These are phyloP conservation scores for Lactifluus subvellereus DNA, from an alignment of 768 basidiomycete genomes.

Conservation along the genomic window DNA sequence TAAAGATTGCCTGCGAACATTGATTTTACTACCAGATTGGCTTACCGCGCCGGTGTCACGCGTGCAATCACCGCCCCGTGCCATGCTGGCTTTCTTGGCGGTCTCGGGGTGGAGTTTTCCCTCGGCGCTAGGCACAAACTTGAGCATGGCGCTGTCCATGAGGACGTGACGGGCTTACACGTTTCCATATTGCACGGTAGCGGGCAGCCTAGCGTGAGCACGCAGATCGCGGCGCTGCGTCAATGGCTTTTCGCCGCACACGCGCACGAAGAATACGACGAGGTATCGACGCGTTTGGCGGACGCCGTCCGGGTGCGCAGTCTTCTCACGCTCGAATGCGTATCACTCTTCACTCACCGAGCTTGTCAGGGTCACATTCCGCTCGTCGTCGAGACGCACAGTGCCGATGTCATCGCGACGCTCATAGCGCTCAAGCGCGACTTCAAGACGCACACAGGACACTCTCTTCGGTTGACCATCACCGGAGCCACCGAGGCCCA, in stretches of 20 bases:
- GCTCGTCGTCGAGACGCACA: slow-evolving; percentile 68
- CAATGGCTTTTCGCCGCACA: slow-evolving; percentile 46
- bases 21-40: slow-evolving; percentile 42
- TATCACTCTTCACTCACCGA: not conserved
- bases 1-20: slow-evolving; percentile 3
- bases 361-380: slow-evolving; percentile 55
- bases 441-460: slow-evolving; percentile 43
- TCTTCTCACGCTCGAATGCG: not conserved
- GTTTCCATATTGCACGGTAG: slow-evolving; percentile 33
- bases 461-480: slow-evolving; percentile 51
- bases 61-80: slow-evolving; percentile 57
- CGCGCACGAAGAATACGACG: slow-evolving; percentile 27
- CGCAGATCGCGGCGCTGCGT: slow-evolving; percentile 68
- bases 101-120: slow-evolving; percentile 44
- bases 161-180: slow-evolving; percentile 42
- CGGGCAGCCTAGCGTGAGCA: slow-evolving; percentile 54
- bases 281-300: slow-evolving; percentile 32
- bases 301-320: slow-evolving; percentile 32
- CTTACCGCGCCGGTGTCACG: slow-evolving; percentile 74
- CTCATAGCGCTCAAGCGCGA: slow-evolving; percentile 65
- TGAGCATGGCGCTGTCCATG: slow-evolving; percentile 38
- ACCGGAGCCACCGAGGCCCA: slow-evolving; percentile 60
- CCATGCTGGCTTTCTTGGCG: slow-evolving; percentile 50
- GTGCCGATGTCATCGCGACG: slow-evolving; percentile 78
- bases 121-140: slow-evolving; percentile 38